Conservation (phyloP, 805 yeast genomes). For the Candida peoriensis region DNA sequence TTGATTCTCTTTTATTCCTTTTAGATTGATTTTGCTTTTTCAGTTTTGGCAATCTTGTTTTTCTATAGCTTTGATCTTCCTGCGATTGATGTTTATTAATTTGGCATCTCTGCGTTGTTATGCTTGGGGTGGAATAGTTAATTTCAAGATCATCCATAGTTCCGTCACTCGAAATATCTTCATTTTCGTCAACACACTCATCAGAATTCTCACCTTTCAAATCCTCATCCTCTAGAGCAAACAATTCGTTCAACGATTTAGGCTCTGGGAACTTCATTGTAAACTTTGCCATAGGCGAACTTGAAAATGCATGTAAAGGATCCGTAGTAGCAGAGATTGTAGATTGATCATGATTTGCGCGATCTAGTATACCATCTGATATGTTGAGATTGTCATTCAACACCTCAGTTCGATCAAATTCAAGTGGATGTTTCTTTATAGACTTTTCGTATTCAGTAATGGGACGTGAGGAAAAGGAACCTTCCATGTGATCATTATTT, state of each 20-base stretch:
- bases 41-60: background rate
- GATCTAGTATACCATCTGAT: background rate
- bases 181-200: background rate
- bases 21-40: background rate
- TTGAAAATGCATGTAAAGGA: constrained; percentile 4
- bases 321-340: background rate
- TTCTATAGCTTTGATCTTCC: too few species aligned
- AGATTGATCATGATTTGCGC: background rate
- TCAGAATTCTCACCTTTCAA: background rate
- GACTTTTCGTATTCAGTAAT: background rate
- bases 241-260: constrained; percentile 13
- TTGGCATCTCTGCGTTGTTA: too few species aligned
- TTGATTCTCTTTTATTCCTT: too few species aligned
- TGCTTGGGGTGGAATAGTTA: too few species aligned
- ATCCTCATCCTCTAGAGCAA: constrained; percentile 10
- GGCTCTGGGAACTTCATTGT: constrained; percentile 19
- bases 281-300: constrained; percentile 15
- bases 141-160: background rate
- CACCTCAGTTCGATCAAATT: too few species aligned
- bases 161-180: background rate
- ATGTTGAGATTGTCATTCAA: background rate
- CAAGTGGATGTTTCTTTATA: background rate
- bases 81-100: too few species aligned
- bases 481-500: too few species aligned
- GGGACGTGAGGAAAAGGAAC: too few species aligned